Conservation (phyloP, 1,139 yeast genomes). For the Yarrowia galli region DNA sequence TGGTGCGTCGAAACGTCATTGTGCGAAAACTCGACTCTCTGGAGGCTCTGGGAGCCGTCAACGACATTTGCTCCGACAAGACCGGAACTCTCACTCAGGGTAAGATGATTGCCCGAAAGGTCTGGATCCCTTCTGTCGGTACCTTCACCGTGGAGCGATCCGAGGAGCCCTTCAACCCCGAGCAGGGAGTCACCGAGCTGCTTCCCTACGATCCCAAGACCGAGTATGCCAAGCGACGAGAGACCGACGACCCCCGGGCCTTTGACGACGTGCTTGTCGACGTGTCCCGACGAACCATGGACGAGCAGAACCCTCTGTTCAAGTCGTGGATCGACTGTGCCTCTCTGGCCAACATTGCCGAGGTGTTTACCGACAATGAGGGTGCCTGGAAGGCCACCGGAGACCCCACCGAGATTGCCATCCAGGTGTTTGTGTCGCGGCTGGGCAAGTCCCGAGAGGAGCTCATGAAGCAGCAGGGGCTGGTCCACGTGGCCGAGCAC, state of each 20-base stretch:
- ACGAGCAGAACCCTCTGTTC: slow-evolving; percentile 42
- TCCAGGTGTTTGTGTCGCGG: slow-evolving; percentile 73
- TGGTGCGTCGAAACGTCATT: slow-evolving; percentile 75
- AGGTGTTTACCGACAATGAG: slow-evolving; percentile 56
- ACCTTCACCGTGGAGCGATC: slow-evolving; percentile 66
- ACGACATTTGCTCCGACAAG: slow-evolving; percentile 83
- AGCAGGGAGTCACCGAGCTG: slow-evolving; percentile 59
- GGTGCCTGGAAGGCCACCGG: slow-evolving; percentile 78
- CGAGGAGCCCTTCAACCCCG: slow-evolving; percentile 77
- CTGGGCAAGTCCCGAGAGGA: slow-evolving; percentile 47
- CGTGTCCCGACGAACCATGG: background rate
- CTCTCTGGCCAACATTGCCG: slow-evolving; percentile 76
- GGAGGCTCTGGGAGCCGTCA: slow-evolving; percentile 81
- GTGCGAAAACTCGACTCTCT: slow-evolving; percentile 80
- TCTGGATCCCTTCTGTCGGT: slow-evolving; percentile 82
- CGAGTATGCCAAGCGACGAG: slow-evolving; percentile 38
- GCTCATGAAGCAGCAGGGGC: background rate
- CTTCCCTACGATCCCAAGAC: slow-evolving; percentile 48
- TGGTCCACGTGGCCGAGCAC: slow-evolving; percentile 63
- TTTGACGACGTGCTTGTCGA: slow-evolving; percentile 15
- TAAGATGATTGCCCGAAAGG: slow-evolving; percentile 73
- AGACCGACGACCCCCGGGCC: slow-evolving; percentile 37
- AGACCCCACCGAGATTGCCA: slow-evolving; percentile 85
- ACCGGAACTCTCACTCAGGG: slow-evolving; percentile 86
- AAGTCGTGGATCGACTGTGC: slow-evolving; percentile 63